Conservation (phyloP, 2,329 filamentous ascomycete genomes). For the Aspergillus felis region DNA sequence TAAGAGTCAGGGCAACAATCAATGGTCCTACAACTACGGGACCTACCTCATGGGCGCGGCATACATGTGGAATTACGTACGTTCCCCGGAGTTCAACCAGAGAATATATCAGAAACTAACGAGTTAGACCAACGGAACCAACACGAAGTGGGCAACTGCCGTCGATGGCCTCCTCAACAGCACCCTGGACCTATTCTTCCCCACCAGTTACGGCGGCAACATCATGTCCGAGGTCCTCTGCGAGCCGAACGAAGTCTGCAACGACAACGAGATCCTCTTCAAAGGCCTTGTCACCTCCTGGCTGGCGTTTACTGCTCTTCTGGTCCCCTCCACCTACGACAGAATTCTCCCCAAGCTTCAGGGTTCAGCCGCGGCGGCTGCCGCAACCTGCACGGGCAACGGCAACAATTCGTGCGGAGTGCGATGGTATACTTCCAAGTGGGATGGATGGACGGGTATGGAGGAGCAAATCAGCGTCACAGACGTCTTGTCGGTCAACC, state of each 20-base stretch:
- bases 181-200: constrained; percentile 50
- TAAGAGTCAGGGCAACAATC: constrained; percentile 56
- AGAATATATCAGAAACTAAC: background rate
- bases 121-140: constrained; percentile 44
- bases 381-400: constrained; percentile 57
- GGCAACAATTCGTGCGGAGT: constrained; percentile 62
- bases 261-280: constrained; percentile 68
- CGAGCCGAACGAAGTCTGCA: constrained; percentile 59
- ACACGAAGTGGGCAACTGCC: constrained; percentile 52
- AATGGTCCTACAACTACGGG: constrained; percentile 66
- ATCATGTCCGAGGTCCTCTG: constrained; percentile 65
- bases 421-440: constrained; percentile 55
- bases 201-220: constrained; percentile 38
- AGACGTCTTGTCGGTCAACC: constrained; percentile 58
- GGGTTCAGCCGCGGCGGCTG: constrained; percentile 57
- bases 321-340: constrained; percentile 58
- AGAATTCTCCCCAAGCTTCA: constrained; percentile 56
- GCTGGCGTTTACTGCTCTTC: constrained; percentile 57
- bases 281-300: constrained; percentile 67
- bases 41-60: constrained; percentile 58
- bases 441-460: constrained; percentile 58
- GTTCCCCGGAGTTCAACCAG: constrained; percentile 13
- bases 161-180: constrained; percentile 54
- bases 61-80: constrained; percentile 63
- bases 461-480: constrained; percentile 67